These are phyloP conservation scores for Cercospora beticola DNA, from an alignment of 2,329 filamentous ascomycete species.

Conservation along the genomic window DNA sequence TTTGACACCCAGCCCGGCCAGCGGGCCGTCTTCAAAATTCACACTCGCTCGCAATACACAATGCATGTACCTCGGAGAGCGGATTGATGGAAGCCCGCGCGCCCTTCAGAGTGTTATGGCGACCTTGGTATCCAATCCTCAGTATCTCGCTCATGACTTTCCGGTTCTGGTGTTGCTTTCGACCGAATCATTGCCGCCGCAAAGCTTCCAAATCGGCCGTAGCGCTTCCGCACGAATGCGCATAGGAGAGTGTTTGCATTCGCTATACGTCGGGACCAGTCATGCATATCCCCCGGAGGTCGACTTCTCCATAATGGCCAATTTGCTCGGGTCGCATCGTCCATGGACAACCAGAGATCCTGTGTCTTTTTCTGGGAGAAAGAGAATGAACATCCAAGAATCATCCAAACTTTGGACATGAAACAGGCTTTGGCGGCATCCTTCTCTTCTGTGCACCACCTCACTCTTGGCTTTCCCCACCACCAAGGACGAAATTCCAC, in stretches of 20 bases:
- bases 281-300: neutral
- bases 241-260: neutral
- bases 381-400: neutral
- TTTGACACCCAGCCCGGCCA: neutral
- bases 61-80: neutral
- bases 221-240: neutral
- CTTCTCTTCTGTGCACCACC: neutral
- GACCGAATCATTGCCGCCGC: constrained; percentile 14
- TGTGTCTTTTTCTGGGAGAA: neutral
- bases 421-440: neutral
- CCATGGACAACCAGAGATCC: neutral
- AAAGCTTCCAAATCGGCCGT: neutral
- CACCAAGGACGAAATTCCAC: neutral
- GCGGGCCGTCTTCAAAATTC: neutral
- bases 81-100: no score
- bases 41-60: neutral
- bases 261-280: neutral
- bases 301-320: neutral
- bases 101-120: neutral
- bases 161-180: neutral
- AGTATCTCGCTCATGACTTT: neutral
- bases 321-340: neutral
- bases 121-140: neutral
- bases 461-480: neutral
- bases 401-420: neutral